Evolutionary conservation across 495 filamentous ascomycete species (phyloP).

Genomic region (Xylaria scruposa): DNA sequence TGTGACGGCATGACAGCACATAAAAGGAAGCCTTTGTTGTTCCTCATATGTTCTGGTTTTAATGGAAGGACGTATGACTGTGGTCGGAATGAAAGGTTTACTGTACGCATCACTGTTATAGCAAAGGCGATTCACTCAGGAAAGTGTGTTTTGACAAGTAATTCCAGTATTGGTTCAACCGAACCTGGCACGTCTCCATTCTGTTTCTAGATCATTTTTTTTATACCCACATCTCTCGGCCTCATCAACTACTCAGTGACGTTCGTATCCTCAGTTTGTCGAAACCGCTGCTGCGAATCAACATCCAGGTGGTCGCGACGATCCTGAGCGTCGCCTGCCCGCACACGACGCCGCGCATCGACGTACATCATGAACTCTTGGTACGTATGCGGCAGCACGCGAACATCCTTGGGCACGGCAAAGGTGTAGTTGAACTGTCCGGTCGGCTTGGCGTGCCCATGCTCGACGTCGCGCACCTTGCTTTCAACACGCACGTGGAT

Average conservation of each 20-base stretch:
- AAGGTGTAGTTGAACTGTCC: constrained; percentile 90
- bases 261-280: constrained; percentile 29
- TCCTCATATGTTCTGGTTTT: neutral
- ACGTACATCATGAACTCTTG: constrained; percentile 82
- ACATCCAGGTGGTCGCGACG: constrained; percentile 28
- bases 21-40: too few species aligned
- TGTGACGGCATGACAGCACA: too few species aligned
- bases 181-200: neutral
- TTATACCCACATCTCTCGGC: neutral
- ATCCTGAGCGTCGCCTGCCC: constrained; percentile 40
- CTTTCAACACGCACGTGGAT: constrained; percentile 80
- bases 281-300: constrained; percentile 13
- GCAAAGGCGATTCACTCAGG: neutral
- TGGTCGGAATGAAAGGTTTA: neutral
- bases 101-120: neutral
- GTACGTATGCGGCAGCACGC: constrained; percentile 78
- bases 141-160: neutral
- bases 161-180: neutral
- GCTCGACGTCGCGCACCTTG: constrained; percentile 80
- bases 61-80: neutral
- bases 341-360: constrained; percentile 69
- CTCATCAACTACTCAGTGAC: constrained; percentile 33
- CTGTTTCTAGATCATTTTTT: too few species aligned
- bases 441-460: constrained; percentile 74
- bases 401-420: constrained; percentile 71